Evolutionary conservation across 1,284 basidiomycete genomes (phyloP).

Genomic region (Dichomitus squalens): DNA sequence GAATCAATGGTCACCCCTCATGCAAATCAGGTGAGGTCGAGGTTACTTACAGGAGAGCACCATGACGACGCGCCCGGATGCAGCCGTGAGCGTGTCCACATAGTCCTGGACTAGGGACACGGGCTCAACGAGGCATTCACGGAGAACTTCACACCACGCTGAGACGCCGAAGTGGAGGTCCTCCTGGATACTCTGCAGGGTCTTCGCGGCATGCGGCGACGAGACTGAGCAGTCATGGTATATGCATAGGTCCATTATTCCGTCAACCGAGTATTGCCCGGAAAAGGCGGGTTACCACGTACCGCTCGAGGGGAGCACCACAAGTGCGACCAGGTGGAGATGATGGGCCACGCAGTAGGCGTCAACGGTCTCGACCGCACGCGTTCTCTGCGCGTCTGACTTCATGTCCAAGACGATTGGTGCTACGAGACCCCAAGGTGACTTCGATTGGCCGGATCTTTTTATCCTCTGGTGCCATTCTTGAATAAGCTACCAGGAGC

Average conservation of each 20-base stretch:
- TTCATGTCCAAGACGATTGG: constrained; percentile 35
- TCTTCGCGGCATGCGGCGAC: constrained; percentile 7
- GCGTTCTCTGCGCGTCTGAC: constrained; percentile 31
- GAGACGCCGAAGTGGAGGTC: constrained; percentile 5
- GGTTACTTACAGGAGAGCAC: constrained; percentile 26
- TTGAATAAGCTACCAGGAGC: constrained; percentile 33
- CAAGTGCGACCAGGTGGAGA: constrained; percentile 34
- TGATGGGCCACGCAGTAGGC: constrained; percentile 34
- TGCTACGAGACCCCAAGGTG: constrained; percentile 36
- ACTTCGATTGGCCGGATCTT: constrained; percentile 24
- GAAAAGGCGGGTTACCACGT: constrained; percentile 15
- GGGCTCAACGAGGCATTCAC: constrained; percentile 31
- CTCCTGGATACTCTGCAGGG: constrained; percentile 8
- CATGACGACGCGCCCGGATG: constrained; percentile 34
- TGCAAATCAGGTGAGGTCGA: constrained; percentile 4
- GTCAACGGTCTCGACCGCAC: constrained; percentile 35
- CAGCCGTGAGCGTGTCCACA: constrained; percentile 29
- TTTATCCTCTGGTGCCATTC: constrained; percentile 39
- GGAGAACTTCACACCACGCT: constrained; percentile 29
- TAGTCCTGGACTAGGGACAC: constrained; percentile 34
- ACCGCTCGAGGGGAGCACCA: constrained; percentile 26
- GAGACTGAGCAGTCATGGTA: not conserved
- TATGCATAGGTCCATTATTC: not conserved
- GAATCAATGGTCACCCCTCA: constrained; percentile 1
- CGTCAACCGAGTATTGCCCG: constrained; percentile 15